phyloP scores from a whole-genome alignment of 768 basidiomycete genomes.

The Hygrocybe punicea region DNA sequence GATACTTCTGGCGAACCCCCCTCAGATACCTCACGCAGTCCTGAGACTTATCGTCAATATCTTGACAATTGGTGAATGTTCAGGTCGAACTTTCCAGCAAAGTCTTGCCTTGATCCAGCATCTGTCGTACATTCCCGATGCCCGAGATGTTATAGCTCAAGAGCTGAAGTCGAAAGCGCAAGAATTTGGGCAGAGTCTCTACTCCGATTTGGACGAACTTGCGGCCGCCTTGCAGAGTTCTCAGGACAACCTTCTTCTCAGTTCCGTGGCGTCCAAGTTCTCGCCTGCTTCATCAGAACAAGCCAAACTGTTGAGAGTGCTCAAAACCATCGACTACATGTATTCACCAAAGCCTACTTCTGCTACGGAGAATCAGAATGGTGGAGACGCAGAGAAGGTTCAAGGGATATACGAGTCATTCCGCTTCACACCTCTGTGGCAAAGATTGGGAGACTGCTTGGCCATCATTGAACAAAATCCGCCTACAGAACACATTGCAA shows the following conservation, averaged over 20 bases:
- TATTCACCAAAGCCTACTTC: slow-evolving; percentile 59
- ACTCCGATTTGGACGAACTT: slow-evolving; percentile 75
- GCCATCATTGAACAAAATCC: slow-evolving; percentile 75
- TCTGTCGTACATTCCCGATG: slow-evolving; percentile 82
- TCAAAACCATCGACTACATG: slow-evolving; percentile 98
- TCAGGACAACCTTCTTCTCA: slow-evolving; percentile 54
- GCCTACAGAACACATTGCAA: slow-evolving; percentile 83
- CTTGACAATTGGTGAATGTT: slow-evolving; percentile 95
- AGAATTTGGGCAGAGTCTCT: slow-evolving; percentile 75
- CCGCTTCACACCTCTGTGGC: slow-evolving; percentile 86
- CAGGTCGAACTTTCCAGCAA: slow-evolving; percentile 92
- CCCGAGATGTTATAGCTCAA: slow-evolving; percentile 82
- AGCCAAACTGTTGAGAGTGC: slow-evolving; percentile 90
- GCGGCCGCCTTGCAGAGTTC: slow-evolving; percentile 57
- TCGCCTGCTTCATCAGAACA: slow-evolving; percentile 92
- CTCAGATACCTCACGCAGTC: slow-evolving; percentile 80
- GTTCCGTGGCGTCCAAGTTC: slow-evolving; percentile 80
- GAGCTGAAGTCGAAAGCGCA: slow-evolving; percentile 86
- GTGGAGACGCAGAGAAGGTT: slow-evolving; percentile 73
- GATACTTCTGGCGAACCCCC: slow-evolving; percentile 62
- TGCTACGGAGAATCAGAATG: slow-evolving; percentile 29
- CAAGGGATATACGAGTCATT: slow-evolving; percentile 88
- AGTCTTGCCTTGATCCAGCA: slow-evolving; percentile 90
- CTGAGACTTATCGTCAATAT: slow-evolving; percentile 94
- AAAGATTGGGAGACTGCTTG: slow-evolving; percentile 84